Conservation (phyloP, 1,284 basidiomycete genomes). For the Meira miltonrushii region DNA sequence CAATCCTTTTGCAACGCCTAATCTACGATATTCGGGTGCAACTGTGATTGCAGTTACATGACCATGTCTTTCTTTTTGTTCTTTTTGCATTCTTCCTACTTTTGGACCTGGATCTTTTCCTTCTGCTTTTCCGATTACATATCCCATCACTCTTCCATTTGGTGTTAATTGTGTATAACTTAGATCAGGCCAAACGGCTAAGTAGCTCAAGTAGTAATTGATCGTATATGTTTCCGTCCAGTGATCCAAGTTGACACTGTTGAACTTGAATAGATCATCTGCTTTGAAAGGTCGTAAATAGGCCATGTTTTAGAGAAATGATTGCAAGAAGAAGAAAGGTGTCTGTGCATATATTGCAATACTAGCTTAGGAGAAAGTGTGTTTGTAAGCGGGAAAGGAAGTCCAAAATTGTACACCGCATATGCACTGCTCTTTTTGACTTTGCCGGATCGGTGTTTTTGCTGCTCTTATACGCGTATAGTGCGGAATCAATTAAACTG, state of each 20-base stretch:
- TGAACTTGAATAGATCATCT: constrained; percentile 82
- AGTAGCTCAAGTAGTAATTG: constrained; percentile 77
- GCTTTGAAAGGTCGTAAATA: constrained; percentile 75
- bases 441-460: too few species aligned
- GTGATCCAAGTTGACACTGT: constrained; percentile 84
- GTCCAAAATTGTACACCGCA: too few species aligned
- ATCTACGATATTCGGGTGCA: constrained; percentile 80
- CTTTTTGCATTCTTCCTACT: background rate
- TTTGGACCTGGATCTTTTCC: constrained; percentile 28
- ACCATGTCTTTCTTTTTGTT: constrained; percentile 34
- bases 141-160: constrained; percentile 26
- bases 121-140: constrained; percentile 46
- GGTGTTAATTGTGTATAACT: constrained; percentile 66
- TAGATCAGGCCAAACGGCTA: constrained; percentile 82
- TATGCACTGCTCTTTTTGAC: too few species aligned
- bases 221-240: constrained; percentile 91
- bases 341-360: too few species aligned
- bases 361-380: too few species aligned
- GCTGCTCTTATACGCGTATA: too few species aligned
- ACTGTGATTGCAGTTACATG: constrained; percentile 87
- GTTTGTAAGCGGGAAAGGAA: too few species aligned
- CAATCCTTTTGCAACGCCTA: constrained; percentile 74
- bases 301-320: constrained; percentile 60
- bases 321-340: too few species aligned
- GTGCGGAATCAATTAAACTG: too few species aligned